Percentiles rank a stretch among this genome's conserved stretches.
phyloP scores from a whole-genome alignment of 495 filamentous ascomycete genomes.

The Neurospora sp. region DNA sequence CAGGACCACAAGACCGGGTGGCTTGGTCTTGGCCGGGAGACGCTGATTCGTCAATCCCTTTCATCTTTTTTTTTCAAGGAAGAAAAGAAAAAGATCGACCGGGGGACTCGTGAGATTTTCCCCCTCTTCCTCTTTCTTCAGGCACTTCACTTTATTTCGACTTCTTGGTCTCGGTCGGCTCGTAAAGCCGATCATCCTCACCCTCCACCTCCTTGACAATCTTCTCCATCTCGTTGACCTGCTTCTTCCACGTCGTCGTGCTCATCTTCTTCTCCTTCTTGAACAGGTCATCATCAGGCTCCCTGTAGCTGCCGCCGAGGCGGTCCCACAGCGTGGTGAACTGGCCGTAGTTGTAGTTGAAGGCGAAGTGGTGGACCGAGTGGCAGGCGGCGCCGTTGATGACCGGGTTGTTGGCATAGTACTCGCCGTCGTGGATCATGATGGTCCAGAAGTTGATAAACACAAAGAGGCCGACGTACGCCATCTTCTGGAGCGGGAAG shows the following conservation, averaged over 20 bases:
- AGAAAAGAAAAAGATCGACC: background rate
- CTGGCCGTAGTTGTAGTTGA: constrained; percentile 98
- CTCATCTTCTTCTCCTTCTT: constrained; percentile 82
- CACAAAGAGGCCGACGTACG: constrained; percentile 75
- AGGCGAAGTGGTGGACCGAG: constrained; percentile 75
- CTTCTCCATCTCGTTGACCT: constrained; percentile 77
- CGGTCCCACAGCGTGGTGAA: constrained; percentile 95
- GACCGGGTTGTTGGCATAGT: constrained; percentile 75
- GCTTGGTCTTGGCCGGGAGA: background rate
- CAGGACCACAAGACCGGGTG: background rate
- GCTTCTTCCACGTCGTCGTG: constrained; percentile 67
- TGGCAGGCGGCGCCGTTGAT: constrained; percentile 96
- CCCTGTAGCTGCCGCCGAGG: constrained; percentile 76
- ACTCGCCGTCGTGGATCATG: constrained; percentile 96
- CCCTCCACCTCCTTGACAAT: constrained; percentile 80
- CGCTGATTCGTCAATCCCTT: background rate
- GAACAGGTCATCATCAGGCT: constrained; percentile 83
- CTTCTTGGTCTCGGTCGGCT: constrained; percentile 38
- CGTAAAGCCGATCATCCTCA: constrained; percentile 70
- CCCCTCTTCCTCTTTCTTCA: background rate
- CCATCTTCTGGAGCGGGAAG: constrained; percentile 86
- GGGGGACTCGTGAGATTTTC: background rate
- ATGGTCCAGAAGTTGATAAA: constrained; percentile 98
- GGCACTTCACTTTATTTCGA: constrained; percentile 17
- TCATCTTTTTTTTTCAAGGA: background rate